Base-by-base conservation (phyloP, 2,329 filamentous ascomycete species). In the Leptodontidium sp. region DNA sequence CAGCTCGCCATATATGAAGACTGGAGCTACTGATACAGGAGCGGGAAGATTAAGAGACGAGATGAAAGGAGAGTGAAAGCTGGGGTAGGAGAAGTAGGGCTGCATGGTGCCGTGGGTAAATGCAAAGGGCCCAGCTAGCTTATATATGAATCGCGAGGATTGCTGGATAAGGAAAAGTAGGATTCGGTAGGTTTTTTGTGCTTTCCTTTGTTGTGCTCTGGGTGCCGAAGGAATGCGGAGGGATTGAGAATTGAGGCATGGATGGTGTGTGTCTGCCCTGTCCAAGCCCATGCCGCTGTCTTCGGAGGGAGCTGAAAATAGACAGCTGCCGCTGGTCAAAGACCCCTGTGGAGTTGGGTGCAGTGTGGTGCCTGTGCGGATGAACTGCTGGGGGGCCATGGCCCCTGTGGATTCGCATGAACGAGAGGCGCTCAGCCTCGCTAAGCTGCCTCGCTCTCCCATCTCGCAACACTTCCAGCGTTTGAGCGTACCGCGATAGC, bases 251-350 rank as follows among this genome's bases (percentile, higher is more conserved):
- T 53, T 35, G 52, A 55, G 52, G 52, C 52, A 55, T 55, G 52
- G 43, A n/a, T 47, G 43, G 43, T 32, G 29, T 32, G 29, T 32
- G 29, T 32, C 29, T 32, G 4, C 29, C 29, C 29, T 32, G 29
- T 32, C 3, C 29, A 47, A 12, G 43, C 17, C 52, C 52, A 55
- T 55, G 26, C 52, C 52, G 52, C 52, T 52, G 65, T n/a, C 45
- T 47, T 21, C 21, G 21, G 21, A 40, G 35, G 35, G 53, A 65
- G 65, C 68, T 67, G 66, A 70, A 70, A 70, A 70, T 70, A 70
- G 69, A 66, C 21, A 40, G 43, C 3, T 3, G 29, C 52, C 52
- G 26, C 52, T 12, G 50, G 61, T 24, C 24, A 32, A n/a, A 12
- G 32, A 47, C 12, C 32, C 21, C 50, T 17, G 63, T 38, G 64